Evolutionary conservation across 139 green algal genomes (phyloP).

Genomic region (Pycnococcus provasolii): DNA sequence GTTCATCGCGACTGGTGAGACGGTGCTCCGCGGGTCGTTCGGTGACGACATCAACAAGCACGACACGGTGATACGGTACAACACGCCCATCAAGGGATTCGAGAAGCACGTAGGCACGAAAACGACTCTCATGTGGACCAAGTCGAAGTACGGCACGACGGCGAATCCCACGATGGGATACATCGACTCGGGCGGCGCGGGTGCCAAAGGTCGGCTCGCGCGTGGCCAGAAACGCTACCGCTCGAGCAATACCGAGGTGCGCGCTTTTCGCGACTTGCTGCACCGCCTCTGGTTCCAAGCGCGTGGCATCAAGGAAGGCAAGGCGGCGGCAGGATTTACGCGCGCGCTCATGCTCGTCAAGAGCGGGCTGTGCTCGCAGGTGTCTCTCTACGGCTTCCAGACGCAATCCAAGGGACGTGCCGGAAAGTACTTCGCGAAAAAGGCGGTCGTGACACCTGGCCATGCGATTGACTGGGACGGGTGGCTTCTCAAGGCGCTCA

Average conservation of each 20-base stretch:
- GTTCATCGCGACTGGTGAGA: conserved; percentile 5
- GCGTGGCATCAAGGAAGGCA: conserved; percentile 9
- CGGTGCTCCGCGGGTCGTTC: not conserved
- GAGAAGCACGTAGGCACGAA: conserved; percentile 20
- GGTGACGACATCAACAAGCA: conserved; percentile 14
- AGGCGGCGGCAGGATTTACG: conserved; percentile 12
- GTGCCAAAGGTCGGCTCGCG: too few relatives aligned
- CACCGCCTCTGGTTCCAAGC: conserved; percentile 6
- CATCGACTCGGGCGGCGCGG: not conserved
- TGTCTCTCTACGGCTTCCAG: conserved; percentile 15
- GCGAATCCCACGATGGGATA: conserved; percentile 9
- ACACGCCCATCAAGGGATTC: conserved; percentile 18
- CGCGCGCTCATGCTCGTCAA: conserved; percentile 13
- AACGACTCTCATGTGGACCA: conserved; percentile 17
- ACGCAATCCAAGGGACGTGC: not conserved
- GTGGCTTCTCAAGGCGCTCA: conserved; percentile 11
- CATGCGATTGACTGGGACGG: conserved; percentile 13
- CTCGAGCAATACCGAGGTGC: not conserved
- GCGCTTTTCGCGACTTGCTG: not conserved
- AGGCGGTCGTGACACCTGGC: conserved; percentile 9
- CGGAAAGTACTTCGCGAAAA: conserved; percentile 21
- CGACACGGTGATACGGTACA: conserved; percentile 23
- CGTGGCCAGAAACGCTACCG: too few relatives aligned
- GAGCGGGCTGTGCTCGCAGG: conserved; percentile 6
- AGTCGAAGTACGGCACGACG: conserved; percentile 16